These are phyloP conservation scores for Hypholoma sublateritium DNA, from an alignment of 768 basidiomycete genomes.

Conservation along the genomic window DNA sequence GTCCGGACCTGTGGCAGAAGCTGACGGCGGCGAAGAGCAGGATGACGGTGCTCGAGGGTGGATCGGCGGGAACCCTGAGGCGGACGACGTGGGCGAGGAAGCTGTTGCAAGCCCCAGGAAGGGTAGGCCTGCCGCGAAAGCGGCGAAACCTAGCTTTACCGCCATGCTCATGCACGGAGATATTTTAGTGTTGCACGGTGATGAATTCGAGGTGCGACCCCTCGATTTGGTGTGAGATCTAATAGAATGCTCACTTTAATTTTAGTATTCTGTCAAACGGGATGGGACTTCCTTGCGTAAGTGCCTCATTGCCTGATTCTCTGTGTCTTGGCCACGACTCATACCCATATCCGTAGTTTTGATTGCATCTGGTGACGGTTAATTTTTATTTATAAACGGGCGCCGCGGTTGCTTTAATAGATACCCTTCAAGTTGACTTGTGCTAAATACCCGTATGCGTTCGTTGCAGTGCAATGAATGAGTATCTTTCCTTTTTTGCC, in stretches of 20 bases:
- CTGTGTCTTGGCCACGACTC: slow-evolving; percentile 1
- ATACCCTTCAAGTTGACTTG: neutral
- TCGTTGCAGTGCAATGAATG: neutral
- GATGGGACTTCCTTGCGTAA: slow-evolving; percentile 44
- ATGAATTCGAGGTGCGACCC: slow-evolving; percentile 39
- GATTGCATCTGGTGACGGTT: slow-evolving; percentile 16
- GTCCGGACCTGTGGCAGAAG: neutral
- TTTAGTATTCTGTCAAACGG: slow-evolving; percentile 45
- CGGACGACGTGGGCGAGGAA: neutral
- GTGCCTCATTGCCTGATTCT: slow-evolving; percentile 17
- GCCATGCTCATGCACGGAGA: slow-evolving; percentile 46
- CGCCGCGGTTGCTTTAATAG: slow-evolving; percentile 7
- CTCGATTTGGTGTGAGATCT: slow-evolving; percentile 5
- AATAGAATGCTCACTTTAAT: slow-evolving; percentile 1
- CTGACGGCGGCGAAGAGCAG: neutral
- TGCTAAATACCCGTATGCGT: neutral
- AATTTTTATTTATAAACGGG: slow-evolving; percentile 7
- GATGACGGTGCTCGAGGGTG: neutral
- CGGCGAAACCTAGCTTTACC: slow-evolving; percentile 16
- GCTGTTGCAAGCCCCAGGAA: slow-evolving; percentile 1
- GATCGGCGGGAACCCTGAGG: neutral
- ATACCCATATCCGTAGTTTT: slow-evolving; percentile 10
- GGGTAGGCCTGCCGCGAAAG: slow-evolving; percentile 9
- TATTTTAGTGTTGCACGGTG: slow-evolving; percentile 38
- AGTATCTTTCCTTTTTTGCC: neutral